phyloP scores from a whole-genome alignment of 495 filamentous ascomycete species.

The Penicillium nucicola region DNA sequence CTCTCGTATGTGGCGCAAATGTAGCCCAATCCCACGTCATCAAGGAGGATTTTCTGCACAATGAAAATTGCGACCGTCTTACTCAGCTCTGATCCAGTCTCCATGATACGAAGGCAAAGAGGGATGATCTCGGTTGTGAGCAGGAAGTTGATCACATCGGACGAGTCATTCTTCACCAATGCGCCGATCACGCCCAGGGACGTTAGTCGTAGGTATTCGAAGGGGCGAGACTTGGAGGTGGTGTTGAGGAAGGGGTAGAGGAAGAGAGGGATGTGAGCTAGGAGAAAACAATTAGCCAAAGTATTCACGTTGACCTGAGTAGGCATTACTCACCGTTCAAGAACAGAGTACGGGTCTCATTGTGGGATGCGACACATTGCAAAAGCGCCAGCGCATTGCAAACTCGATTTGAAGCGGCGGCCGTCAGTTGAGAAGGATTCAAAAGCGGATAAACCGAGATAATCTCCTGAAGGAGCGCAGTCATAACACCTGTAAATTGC shows the following conservation, averaged over 20 bases:
- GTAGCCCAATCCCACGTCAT: constrained; percentile 96
- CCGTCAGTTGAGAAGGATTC: constrained; percentile 94
- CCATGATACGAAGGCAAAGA: constrained; percentile 97
- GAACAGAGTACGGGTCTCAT: constrained; percentile 91
- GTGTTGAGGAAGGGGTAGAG: constrained; percentile 99
- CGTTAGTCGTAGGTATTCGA: constrained; percentile 96
- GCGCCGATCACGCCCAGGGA: constrained; percentile 98
- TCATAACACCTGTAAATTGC: constrained; percentile 82
- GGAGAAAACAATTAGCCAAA: constrained; percentile 1
- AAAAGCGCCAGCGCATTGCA: constrained; percentile 96
- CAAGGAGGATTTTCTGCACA: constrained; percentile 98
- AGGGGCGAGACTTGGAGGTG: constrained; percentile 95
- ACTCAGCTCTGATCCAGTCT: constrained; percentile 96
- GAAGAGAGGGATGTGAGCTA: constrained; percentile 98
- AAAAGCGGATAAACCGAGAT: constrained; percentile 97
- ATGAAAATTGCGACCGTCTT: constrained; percentile 99
- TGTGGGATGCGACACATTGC: constrained; percentile 97
- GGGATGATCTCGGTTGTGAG: constrained; percentile 99
- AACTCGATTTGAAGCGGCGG: constrained; percentile 92
- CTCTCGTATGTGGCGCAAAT: constrained; percentile 99
- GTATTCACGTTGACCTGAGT: neutral
- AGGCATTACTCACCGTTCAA: constrained; percentile 65
- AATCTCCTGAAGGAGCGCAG: constrained; percentile 93
- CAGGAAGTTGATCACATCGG: constrained; percentile 98
- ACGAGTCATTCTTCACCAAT: constrained; percentile 97